phyloP scores from a whole-genome alignment of 1,284 basidiomycete genomes.

The Pseudozyma tsukubaensis region DNA sequence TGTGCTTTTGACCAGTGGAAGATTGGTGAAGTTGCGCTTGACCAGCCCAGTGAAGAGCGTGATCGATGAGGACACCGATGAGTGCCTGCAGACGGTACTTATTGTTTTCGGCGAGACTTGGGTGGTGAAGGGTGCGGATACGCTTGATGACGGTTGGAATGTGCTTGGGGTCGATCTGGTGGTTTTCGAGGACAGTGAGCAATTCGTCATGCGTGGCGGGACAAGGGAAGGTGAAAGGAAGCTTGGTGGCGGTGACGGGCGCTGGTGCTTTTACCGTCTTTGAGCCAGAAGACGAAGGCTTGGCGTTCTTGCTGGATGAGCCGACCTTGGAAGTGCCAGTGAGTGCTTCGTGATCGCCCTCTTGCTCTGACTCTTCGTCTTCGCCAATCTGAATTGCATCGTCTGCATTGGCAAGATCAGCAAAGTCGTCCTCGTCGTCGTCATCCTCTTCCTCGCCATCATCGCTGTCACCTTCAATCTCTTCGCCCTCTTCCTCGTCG shows the following conservation, averaged over 20 bases:
- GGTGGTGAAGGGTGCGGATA: constrained; percentile 89
- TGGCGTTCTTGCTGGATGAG: constrained; percentile 16
- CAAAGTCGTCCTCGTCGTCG: constrained; percentile 68
- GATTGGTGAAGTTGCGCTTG: constrained; percentile 33
- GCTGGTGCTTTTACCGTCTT: constrained; percentile 10
- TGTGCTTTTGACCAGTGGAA: constrained; percentile 69
- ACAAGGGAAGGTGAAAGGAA: constrained; percentile 92
- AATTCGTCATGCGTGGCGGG: constrained; percentile 88
- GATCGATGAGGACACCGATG: constrained; percentile 87
- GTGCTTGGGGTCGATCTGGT: constrained; percentile 73
- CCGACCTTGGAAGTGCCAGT: constrained; percentile 20
- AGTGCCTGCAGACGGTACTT: constrained; percentile 79
- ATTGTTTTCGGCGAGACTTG: constrained; percentile 89
- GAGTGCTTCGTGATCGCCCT: constrained; percentile 44
- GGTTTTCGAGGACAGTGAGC: constrained; percentile 79
- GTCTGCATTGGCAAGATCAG: constrained; percentile 57
- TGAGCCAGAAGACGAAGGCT: not conserved
- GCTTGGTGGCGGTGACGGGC: constrained; percentile 31
- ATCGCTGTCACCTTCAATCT: constrained; percentile 52
- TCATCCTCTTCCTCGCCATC: constrained; percentile 70
- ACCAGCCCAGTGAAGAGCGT: constrained; percentile 76
- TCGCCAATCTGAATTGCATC: constrained; percentile 56
- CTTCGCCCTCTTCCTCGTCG: not conserved
- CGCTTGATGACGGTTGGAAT: constrained; percentile 87
- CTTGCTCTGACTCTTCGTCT: constrained; percentile 58